These are phyloP conservation scores for Litchi chinensis DNA, from an alignment of 345 rosid genomes.

Conservation along the genomic window DNA sequence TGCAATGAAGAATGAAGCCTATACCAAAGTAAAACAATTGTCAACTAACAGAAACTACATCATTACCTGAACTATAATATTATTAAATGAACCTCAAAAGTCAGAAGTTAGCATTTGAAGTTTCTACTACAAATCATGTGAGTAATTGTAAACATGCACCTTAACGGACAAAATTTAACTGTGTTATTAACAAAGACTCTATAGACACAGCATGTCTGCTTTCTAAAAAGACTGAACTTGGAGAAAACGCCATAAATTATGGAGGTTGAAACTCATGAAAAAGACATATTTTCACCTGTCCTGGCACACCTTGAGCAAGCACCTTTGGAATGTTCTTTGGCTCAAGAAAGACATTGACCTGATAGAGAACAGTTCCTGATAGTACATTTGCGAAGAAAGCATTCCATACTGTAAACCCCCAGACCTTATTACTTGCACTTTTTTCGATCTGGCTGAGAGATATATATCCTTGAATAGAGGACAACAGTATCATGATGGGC, in stretches of 20 bases:
- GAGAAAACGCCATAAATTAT: background rate
- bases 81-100: background rate
- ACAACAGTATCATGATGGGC: constrained; percentile 67
- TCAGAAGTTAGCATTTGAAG: background rate
- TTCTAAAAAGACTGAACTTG: background rate
- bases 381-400: constrained; percentile 80
- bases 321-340: constrained; percentile 72
- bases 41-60: constrained; percentile 13
- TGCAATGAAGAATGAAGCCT: constrained; percentile 93
- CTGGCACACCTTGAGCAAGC: constrained; percentile 84
- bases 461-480: constrained; percentile 78
- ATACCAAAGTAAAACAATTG: constrained; percentile 27
- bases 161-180: background rate
- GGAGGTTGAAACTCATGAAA: constrained; percentile 1
- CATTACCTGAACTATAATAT: background rate
- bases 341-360: constrained; percentile 62
- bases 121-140: background rate
- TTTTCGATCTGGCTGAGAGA: constrained; percentile 70
- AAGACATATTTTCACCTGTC: constrained; percentile 57
- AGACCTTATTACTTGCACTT: constrained; percentile 76
- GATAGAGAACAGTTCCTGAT: constrained; percentile 80
- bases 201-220: background rate
- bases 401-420: constrained; percentile 82
- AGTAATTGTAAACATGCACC: background rate
- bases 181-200: background rate